Evolutionary conservation across 2,329 filamentous ascomycete species (phyloP).

Genomic region (Raffaelea albimanens): DNA sequence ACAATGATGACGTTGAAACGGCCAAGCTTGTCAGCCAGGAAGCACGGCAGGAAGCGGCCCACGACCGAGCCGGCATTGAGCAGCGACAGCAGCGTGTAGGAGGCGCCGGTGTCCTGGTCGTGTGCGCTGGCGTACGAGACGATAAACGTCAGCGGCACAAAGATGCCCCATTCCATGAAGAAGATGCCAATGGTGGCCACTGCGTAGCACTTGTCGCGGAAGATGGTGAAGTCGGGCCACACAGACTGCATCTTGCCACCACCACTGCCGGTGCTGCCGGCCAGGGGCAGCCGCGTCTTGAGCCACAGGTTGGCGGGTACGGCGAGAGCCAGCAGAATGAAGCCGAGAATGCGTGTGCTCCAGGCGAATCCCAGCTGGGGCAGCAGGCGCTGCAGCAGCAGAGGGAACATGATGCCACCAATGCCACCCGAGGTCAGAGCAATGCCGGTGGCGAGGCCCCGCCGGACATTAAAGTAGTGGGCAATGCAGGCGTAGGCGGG

Average conservation of each 20-base stretch:
- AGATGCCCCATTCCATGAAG: conserved; percentile 62
- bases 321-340: conserved; percentile 37
- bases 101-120: conserved; percentile 48
- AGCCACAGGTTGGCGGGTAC: conserved; percentile 38
- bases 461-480: conserved; percentile 65
- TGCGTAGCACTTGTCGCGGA: conserved; percentile 49
- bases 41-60: conserved; percentile 67
- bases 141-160: conserved; percentile 69
- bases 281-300: conserved; percentile 36
- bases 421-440: conserved; percentile 64
- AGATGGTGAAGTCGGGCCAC: conserved; percentile 52
- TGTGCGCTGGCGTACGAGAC: conserved; percentile 58
- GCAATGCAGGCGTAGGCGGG: conserved; percentile 66
- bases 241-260: conserved; percentile 19
- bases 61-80: conserved; percentile 71
- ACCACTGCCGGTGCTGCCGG: conserved; percentile 17
- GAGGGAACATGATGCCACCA: conserved; percentile 57
- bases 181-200: conserved; percentile 55
- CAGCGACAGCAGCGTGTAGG: conserved; percentile 70
- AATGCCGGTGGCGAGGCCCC: conserved; percentile 72
- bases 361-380: conserved; percentile 38
- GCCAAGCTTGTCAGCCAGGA: conserved; percentile 65
- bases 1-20: conserved; percentile 73
- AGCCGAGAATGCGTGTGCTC: conserved; percentile 38
- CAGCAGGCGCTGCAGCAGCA: conserved; percentile 35